Percentiles rank a stretch among this genome's conserved stretches.
Evolutionary conservation across 495 filamentous ascomycete species (phyloP).

Genomic region (Jackrogersella minutella): DNA sequence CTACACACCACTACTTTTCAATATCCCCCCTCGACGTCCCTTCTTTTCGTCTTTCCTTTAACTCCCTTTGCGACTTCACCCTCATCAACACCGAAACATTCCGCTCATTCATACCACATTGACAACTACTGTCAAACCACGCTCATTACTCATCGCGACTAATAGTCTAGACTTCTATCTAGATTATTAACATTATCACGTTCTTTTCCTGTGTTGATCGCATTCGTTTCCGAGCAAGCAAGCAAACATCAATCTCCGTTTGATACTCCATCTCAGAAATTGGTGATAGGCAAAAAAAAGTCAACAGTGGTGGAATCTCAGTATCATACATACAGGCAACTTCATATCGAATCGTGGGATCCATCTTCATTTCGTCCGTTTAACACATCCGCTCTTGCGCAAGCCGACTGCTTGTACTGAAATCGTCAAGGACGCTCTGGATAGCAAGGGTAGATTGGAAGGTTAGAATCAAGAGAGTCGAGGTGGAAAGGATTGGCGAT

Average conservation of each 20-base stretch:
- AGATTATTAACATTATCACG: conserved; percentile 35
- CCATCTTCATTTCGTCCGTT: conserved; percentile 1
- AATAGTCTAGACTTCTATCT: conserved; percentile 29
- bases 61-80: conserved; percentile 25
- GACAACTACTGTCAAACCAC: conserved; percentile 29
- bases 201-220: conserved; percentile 48
- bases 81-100: conserved; percentile 34
- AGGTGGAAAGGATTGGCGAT: conserved; percentile 17
- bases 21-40: conserved; percentile 20
- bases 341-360: conserved; percentile 10
- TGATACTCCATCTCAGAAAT: conserved; percentile 16
- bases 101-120: conserved; percentile 28
- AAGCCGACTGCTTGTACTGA: not conserved
- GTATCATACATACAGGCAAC: not conserved
- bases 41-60: conserved; percentile 19
- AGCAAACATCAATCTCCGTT: conserved; percentile 26
- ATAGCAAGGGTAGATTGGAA: conserved; percentile 13
- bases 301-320: not conserved
- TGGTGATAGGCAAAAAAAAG: conserved; percentile 15
- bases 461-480: conserved; percentile 1
- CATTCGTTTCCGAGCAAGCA: conserved; percentile 40
- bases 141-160: conserved; percentile 27
- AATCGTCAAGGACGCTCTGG: conserved; percentile 15
- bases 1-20: conserved; percentile 18
- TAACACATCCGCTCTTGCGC: not conserved